Conservation (phyloP, 805 yeast genomes). For the Metschnikowia baotianmanensis region DNA sequence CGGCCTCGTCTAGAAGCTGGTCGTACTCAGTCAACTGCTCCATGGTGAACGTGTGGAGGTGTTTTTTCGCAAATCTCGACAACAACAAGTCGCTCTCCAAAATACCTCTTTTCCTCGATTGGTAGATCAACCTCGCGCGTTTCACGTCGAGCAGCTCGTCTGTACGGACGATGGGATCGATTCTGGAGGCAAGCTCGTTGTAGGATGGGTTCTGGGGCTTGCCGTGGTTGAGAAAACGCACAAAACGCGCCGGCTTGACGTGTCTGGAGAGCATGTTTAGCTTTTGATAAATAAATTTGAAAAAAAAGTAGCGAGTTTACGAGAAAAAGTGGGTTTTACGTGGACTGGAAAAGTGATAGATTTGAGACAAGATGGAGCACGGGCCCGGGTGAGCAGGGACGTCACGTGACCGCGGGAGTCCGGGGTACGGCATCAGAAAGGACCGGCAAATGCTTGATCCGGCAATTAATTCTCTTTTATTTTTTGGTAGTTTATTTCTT, state of each 20-base stretch:
- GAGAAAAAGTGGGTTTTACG: too few species aligned
- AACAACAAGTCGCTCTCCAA: constrained; percentile 87
- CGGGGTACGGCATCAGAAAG: too few species aligned
- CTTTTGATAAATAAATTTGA: background rate
- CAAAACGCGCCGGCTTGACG: constrained; percentile 2
- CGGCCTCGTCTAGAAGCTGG: constrained; percentile 82
- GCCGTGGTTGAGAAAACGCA: constrained; percentile 34
- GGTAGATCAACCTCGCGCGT: constrained; percentile 87
- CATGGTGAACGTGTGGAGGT: constrained; percentile 54
- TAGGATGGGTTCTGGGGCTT: constrained; percentile 38
- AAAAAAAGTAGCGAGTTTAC: too few species aligned
- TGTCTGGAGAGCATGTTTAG: background rate
- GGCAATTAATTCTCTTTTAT: too few species aligned
- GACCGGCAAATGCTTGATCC: too few species aligned
- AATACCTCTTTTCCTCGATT: constrained; percentile 92
- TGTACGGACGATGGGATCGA: constrained; percentile 74
- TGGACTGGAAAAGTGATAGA: too few species aligned
- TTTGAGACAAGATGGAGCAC: too few species aligned
- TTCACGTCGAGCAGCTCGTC: constrained; percentile 72
- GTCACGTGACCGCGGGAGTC: too few species aligned
- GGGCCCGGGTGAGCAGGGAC: too few species aligned
- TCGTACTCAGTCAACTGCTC: constrained; percentile 85
- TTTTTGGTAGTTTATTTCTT: too few species aligned
- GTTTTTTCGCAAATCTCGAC: constrained; percentile 79
- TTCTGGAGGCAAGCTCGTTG: constrained; percentile 54